These are phyloP conservation scores for Fusarium subtropicale DNA, from an alignment of 2,329 filamentous ascomycete genomes.

Conservation along the genomic window DNA sequence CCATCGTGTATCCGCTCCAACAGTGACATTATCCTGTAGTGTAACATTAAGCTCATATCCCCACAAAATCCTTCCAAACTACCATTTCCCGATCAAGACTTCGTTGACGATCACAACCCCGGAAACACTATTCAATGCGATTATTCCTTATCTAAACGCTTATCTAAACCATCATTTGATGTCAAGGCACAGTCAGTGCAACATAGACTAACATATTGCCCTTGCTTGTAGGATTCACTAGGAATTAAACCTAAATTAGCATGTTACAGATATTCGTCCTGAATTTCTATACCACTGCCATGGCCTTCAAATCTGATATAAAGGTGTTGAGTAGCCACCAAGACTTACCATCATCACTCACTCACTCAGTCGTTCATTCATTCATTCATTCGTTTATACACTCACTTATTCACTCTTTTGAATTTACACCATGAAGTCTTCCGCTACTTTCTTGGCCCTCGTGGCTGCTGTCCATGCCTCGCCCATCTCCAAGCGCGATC, in stretches of 20 bases:
- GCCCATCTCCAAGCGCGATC: background rate
- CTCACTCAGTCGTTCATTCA: background rate
- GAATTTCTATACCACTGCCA: background rate
- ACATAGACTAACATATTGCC: background rate
- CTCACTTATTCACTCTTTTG: background rate
- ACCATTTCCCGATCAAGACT: background rate
- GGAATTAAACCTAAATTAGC: background rate
- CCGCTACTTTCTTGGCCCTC: background rate
- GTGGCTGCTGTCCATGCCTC: background rate
- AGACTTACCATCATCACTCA: background rate
- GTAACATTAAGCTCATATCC: conserved; percentile 3
- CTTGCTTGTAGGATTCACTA: background rate
- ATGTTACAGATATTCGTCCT: background rate
- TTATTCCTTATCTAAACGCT: conserved; percentile 1
- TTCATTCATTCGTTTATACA: background rate
- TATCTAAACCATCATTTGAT: background rate
- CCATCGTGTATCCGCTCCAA: background rate
- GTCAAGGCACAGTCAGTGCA: background rate
- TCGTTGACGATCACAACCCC: background rate
- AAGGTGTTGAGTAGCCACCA: background rate
- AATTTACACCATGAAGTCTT: background rate
- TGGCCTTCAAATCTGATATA: background rate
- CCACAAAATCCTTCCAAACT: background rate
- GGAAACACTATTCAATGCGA: background rate
- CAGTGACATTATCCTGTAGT: background rate